These are phyloP conservation scores for Theobroma grandiflorum DNA, from an alignment of 441 rosid genomes.

Conservation along the genomic window DNA sequence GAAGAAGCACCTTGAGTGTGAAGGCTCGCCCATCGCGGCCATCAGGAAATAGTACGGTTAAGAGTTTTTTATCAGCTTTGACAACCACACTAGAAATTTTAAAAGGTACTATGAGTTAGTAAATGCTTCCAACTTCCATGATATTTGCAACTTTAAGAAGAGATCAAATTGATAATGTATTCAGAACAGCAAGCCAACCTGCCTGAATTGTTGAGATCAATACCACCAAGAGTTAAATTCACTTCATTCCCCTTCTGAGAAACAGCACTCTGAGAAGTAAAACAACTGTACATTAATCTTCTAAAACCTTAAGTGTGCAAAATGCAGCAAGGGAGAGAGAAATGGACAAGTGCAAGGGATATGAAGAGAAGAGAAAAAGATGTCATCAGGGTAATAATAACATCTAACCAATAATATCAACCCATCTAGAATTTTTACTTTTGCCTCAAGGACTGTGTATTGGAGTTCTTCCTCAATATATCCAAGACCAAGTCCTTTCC, in stretches of 20 bases:
- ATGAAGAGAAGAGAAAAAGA: slow-evolving; percentile 10
- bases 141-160: slow-evolving; percentile 30
- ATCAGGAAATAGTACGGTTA: slow-evolving; percentile 96
- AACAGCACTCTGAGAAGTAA: slow-evolving; percentile 71
- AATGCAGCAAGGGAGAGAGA: slow-evolving; percentile 7
- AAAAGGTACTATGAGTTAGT: slow-evolving; percentile 42
- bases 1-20: slow-evolving; percentile 84
- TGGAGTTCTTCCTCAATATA: slow-evolving; percentile 6
- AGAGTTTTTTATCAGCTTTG: slow-evolving; percentile 93
- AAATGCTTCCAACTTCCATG: slow-evolving; percentile 33
- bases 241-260: slow-evolving; percentile 92
- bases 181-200: slow-evolving; percentile 84
- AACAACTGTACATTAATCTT: slow-evolving; percentile 34
- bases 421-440: slow-evolving; percentile 16
- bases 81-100: slow-evolving; percentile 81
- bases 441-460: slow-evolving; percentile 6
- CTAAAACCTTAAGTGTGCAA: slow-evolving; percentile 24
- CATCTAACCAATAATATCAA: slow-evolving; percentile 14
- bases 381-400: background rate
- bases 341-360: background rate
- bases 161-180: slow-evolving; percentile 30
- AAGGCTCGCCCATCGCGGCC: slow-evolving; percentile 99
- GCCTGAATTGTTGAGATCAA: slow-evolving; percentile 99
- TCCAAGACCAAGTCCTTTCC: slow-evolving; percentile 11
- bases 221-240: slow-evolving; percentile 97